A percentile compares a stretch with the other conserved stretches of the same genome.
phyloP scores from a whole-genome alignment of 139 green algal species.

The Chlorella sp. region DNA sequence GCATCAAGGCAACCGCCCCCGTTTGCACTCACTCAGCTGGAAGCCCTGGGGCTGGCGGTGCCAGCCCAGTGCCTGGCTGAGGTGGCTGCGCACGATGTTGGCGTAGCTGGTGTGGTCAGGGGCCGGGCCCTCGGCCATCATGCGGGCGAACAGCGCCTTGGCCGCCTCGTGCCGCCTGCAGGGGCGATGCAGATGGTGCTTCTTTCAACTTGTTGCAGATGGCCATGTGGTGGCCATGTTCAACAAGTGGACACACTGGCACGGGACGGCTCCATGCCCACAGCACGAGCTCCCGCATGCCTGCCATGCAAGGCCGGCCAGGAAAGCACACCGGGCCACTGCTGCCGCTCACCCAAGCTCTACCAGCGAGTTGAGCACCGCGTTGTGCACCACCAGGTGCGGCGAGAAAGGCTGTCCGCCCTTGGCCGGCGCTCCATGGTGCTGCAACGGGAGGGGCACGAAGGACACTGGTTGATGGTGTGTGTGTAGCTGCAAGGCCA shows the following conservation, averaged over 20 bases:
- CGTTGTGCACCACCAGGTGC: constrained; percentile 36
- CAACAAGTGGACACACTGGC: no score
- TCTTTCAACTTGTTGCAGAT: no score
- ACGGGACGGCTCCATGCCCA: no score
- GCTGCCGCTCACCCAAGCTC: constrained; percentile 36
- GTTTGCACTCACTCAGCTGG: constrained; percentile 13
- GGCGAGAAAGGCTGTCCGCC: not conserved
- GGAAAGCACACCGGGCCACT: no score
- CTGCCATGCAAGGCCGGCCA: not conserved
- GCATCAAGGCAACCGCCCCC: no score
- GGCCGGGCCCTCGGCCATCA: not conserved
- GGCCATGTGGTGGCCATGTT: no score
- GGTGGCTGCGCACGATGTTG: constrained; percentile 27
- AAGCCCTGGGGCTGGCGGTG: not conserved
- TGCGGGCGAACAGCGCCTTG: constrained; percentile 7
- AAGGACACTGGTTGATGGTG: no score
- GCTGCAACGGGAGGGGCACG: not conserved
- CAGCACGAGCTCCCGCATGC: no score
- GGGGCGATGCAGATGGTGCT: no score
- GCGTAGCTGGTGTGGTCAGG: constrained; percentile 23
- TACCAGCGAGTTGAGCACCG: constrained; percentile 27
- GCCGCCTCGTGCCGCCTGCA: constrained; percentile 30
- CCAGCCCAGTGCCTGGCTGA: constrained; percentile 19
- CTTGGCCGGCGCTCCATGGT: not conserved
- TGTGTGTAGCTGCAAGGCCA: no score